Evolutionary conservation across 2,329 filamentous ascomycete species (phyloP).

Genomic region (Calcarisporium arbuscula): DNA sequence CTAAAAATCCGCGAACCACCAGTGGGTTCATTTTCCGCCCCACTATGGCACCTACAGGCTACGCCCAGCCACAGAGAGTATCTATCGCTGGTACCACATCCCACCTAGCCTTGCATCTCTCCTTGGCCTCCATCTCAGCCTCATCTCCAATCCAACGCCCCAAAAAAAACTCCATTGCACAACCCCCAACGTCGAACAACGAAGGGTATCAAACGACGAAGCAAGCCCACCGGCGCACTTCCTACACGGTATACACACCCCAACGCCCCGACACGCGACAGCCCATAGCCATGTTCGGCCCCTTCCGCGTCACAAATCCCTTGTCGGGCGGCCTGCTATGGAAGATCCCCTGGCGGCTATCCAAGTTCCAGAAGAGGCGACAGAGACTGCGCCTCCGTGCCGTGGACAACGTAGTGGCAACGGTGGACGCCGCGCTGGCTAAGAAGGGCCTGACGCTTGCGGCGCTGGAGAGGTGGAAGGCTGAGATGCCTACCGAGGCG

Average conservation of each 20-base stretch:
- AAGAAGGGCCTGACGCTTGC: slow-evolving; percentile 67
- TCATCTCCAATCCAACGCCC: too few relatives aligned
- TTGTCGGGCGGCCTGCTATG: slow-evolving; percentile 78
- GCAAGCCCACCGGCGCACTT: too few relatives aligned
- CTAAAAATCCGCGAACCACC: too few relatives aligned
- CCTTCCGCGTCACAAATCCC: slow-evolving; percentile 72
- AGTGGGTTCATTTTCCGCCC: too few relatives aligned
- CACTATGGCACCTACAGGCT: too few relatives aligned
- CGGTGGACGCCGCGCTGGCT: slow-evolving; percentile 70
- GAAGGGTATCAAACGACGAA: too few relatives aligned
- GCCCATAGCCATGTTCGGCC: slow-evolving; percentile 64
- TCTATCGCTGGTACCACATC: too few relatives aligned
- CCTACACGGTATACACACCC: slow-evolving; percentile 4
- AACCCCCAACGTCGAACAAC: too few relatives aligned
- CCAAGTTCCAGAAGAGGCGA: slow-evolving; percentile 80
- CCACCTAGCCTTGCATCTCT: too few relatives aligned
- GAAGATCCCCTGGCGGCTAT: slow-evolving; percentile 98
- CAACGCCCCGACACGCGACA: slow-evolving; percentile 6
- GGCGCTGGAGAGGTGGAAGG: slow-evolving; percentile 83
- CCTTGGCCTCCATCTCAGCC: too few relatives aligned
- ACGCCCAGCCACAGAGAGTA: too few relatives aligned
- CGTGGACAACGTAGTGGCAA: slow-evolving; percentile 82
- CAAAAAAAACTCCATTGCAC: too few relatives aligned
- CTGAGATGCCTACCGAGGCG: slow-evolving; percentile 88
- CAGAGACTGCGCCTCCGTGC: slow-evolving; percentile 76